Evolutionary conservation across 148 eudicot species (phyloP), one percentile per base, ranked within the genome.

Genomic region (Spergularia bocconei): DNA sequence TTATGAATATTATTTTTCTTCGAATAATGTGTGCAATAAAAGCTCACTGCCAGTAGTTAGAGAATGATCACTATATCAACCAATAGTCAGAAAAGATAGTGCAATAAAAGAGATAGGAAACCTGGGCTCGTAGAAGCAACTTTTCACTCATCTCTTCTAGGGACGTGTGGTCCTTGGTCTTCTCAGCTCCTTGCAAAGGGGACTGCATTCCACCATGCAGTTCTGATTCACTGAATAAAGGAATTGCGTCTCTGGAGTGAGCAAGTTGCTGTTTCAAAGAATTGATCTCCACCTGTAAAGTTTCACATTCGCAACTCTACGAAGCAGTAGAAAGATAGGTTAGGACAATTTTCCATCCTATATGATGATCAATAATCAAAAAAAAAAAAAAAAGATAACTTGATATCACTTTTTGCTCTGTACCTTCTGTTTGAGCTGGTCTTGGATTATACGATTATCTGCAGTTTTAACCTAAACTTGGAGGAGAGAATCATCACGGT

Each of bases 381-480:
- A 23, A 0, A 23, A 23, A 23, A 23, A 0, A 23, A 13, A 70
- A 70, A 52, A 23, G n/a, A 75, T 17, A 36, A 7, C 53, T 56
- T 57, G 52, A 63, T 53, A 50, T 21, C 21, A 11, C 51, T 56
- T 19, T 16, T 52, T 73, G 59, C 62, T 64, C 14, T 36, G 8
- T 82, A 92, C 99, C 94, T 95, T 95, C 71, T 89, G 87, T 84
- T 81, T 85, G 79, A 95, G 88, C 88, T 95, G 99, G 81, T 92
- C 99, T 77, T 95, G 99, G 79, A 92, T 91, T 83, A 95, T 83
- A 77, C 99, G 84, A 80, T 95, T 95, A 83, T 95, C 99, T 33
- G 96, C 99, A 65, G 80, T 82, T 86, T 92, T 88, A 36, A 95
- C 99, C 99, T 95, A 81, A 77, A 80, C 76, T 66, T 56, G 65